These are phyloP conservation scores for Dimargaris cristalligena DNA, from an alignment of 192 early-diverging fungal genomes.

Conservation along the genomic window DNA sequence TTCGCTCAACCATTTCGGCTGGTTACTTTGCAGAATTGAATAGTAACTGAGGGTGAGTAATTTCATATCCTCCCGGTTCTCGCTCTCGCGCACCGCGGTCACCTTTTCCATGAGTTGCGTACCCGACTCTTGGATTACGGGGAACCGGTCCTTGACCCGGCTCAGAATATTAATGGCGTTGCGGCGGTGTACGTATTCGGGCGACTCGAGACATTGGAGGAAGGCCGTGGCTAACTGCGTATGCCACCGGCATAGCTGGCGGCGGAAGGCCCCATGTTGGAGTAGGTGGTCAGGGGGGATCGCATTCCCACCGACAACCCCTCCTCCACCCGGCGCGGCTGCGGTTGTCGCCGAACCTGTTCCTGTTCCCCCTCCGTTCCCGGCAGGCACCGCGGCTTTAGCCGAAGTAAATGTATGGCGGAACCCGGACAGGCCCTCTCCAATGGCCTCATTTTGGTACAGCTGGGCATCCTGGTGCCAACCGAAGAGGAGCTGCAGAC, in stretches of 20 bases:
- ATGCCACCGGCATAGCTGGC: slow-evolving; percentile 60
- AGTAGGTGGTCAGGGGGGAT: slow-evolving; percentile 34
- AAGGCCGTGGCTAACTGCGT: slow-evolving; percentile 28
- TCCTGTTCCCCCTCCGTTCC: too few relatives aligned
- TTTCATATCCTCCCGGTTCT: slow-evolving; percentile 53
- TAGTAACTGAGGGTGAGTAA: slow-evolving; percentile 40
- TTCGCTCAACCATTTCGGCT: slow-evolving; percentile 1
- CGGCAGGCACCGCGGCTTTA: too few relatives aligned
- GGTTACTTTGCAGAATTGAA: slow-evolving; percentile 19
- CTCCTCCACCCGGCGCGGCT: too few relatives aligned
- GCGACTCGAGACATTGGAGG: slow-evolving; percentile 28
- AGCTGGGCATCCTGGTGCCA: slow-evolving; percentile 34
- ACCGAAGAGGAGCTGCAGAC: slow-evolving; percentile 32
- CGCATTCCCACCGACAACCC: too few relatives aligned
- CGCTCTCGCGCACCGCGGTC: slow-evolving; percentile 30
- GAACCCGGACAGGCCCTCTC: too few relatives aligned
- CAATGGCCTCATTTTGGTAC: slow-evolving; percentile 37
- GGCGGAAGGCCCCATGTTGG: slow-evolving; percentile 39
- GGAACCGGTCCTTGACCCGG: slow-evolving; percentile 41
- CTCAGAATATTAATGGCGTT: slow-evolving; percentile 60
- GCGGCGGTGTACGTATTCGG: slow-evolving; percentile 52
- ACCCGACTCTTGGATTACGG: slow-evolving; percentile 38
- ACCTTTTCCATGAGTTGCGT: slow-evolving; percentile 24
- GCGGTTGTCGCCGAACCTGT: too few relatives aligned
- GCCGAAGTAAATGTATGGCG: too few relatives aligned